These are phyloP conservation scores for Torrubiella hemipterigena DNA, from an alignment of 2,329 filamentous ascomycete species.

Conservation along the genomic window DNA sequence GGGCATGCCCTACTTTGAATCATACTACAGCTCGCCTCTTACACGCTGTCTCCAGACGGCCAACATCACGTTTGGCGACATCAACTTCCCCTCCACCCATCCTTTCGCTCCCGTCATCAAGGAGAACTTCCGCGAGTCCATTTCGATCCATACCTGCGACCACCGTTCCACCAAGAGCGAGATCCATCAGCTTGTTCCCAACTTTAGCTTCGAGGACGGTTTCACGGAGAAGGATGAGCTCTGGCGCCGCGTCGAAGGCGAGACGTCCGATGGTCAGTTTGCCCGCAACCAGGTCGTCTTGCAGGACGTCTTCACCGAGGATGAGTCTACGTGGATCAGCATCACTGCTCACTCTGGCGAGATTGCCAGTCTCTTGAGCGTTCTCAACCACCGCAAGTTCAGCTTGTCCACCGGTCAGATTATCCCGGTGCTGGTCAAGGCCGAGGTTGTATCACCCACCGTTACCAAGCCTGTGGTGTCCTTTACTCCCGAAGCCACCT, in stretches of 20 bases:
- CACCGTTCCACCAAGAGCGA: conserved; percentile 41
- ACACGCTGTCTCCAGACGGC: conserved; percentile 52
- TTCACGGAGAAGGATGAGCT: conserved; percentile 44
- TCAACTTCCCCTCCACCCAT: conserved; percentile 35
- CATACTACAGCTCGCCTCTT: conserved; percentile 54
- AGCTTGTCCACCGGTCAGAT: conserved; percentile 52
- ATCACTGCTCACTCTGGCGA: conserved; percentile 50
- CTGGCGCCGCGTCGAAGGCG: conserved; percentile 28
- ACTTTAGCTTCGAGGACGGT: conserved; percentile 44
- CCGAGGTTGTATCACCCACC: conserved; percentile 3
- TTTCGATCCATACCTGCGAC: conserved; percentile 59
- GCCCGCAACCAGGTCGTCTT: conserved; percentile 35
- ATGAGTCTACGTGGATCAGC: conserved; percentile 43
- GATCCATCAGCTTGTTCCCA: conserved; percentile 39
- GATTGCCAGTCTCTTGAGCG: conserved; percentile 37
- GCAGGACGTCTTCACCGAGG: conserved; percentile 43
- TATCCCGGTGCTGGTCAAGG: conserved; percentile 50
- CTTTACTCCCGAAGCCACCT: conserved; percentile 6
- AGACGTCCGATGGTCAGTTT: conserved; percentile 35
- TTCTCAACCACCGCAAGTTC: conserved; percentile 50
- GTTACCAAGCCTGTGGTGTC: conserved; percentile 3
- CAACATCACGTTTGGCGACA: conserved; percentile 43
- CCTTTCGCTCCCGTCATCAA: conserved; percentile 50
- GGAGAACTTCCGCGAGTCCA: conserved; percentile 52
- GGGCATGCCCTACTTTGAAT: conserved; percentile 47